Conservation (phyloP, 345 rosid genomes). For the Jatropha curcas region DNA sequence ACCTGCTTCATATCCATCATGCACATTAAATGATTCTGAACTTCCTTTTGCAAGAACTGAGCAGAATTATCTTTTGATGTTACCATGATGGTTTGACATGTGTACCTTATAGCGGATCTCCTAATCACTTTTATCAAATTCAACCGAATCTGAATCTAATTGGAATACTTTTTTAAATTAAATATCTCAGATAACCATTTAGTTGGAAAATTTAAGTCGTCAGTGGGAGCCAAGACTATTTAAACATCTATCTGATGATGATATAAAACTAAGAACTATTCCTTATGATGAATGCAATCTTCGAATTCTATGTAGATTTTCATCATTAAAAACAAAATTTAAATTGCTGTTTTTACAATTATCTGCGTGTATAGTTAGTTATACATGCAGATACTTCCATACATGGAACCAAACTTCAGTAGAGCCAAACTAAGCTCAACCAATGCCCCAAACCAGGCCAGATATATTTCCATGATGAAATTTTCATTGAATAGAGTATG, state of each 20-base stretch:
- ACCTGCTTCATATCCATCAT: background rate
- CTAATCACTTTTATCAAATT: background rate
- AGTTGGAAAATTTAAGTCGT: background rate
- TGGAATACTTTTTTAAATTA: background rate
- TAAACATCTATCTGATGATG: background rate
- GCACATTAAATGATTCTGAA: background rate
- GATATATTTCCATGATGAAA: background rate
- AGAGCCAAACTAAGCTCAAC: background rate
- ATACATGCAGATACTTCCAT: background rate
- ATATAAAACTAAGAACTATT: background rate
- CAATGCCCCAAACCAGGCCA: background rate
- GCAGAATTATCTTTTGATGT: background rate
- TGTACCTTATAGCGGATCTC: background rate
- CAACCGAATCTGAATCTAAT: background rate
- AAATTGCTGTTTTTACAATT: background rate
- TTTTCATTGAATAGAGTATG: background rate
- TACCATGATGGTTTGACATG: background rate
- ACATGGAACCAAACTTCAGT: background rate
- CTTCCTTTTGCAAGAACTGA: background rate
- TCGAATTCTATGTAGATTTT: background rate
- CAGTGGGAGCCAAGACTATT: background rate
- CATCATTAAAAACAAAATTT: background rate
- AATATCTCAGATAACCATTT: background rate
- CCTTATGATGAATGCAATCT: background rate
- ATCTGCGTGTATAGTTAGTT: background rate